A percentile compares a stretch with the other conserved stretches of the same genome.
phyloP scores from a whole-genome alignment of 257 asterid species.

The Ehretia macrophylla region DNA sequence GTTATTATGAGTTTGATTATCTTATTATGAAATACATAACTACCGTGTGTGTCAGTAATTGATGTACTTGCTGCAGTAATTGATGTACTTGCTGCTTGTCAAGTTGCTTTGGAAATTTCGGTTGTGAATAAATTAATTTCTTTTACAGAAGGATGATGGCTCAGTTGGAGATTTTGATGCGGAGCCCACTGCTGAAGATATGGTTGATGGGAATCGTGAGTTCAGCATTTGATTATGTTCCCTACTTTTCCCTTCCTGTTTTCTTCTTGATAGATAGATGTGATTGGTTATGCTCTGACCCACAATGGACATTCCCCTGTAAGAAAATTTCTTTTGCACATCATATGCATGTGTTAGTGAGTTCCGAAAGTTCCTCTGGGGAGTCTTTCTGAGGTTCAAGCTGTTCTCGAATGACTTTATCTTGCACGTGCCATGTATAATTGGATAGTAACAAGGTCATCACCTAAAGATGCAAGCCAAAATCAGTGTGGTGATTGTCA shows the following conservation, averaged over 20 bases:
- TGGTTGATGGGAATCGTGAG: slow-evolving; percentile 54
- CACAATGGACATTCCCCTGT: background rate
- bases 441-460: too few relatives aligned
- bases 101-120: background rate
- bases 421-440: too few relatives aligned
- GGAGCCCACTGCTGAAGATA: slow-evolving; percentile 29
- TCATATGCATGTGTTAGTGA: background rate
- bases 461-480: too few relatives aligned
- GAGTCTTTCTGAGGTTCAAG: too few relatives aligned
- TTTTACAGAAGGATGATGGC: slow-evolving; percentile 39
- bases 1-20: background rate
- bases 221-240: slow-evolving; percentile 2
- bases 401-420: too few relatives aligned
- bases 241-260: background rate
- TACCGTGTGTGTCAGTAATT: background rate
- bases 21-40: too few relatives aligned
- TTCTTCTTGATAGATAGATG: background rate
- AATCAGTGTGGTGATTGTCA: too few relatives aligned
- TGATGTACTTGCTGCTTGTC: background rate
- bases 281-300: background rate
- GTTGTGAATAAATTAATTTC: background rate
- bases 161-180: slow-evolving; percentile 30
- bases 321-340: too few relatives aligned
- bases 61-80: background rate
- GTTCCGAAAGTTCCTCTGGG: too few relatives aligned